phyloP scores from a whole-genome alignment of 331 rosid species.

The Malus hybrid region DNA sequence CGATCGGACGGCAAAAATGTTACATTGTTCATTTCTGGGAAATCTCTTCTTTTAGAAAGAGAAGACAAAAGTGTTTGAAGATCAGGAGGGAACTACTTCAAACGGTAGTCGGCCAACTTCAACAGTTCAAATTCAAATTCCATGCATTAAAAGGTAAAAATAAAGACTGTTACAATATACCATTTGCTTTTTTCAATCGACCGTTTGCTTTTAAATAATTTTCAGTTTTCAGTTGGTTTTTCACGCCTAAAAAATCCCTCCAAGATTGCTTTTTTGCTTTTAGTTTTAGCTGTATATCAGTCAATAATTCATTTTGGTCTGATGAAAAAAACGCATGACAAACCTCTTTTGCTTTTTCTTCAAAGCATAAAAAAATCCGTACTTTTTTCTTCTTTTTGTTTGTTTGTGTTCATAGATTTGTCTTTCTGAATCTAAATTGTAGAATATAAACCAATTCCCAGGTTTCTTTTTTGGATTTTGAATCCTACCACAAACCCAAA shows the following conservation, averaged over 20 bases:
- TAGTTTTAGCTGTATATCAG: slow-evolving; percentile 29
- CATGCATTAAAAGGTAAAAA: slow-evolving; percentile 26
- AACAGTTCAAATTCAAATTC: slow-evolving; percentile 54
- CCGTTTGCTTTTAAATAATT: slow-evolving; percentile 32
- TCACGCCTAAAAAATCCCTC: not conserved
- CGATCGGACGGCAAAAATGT: not conserved
- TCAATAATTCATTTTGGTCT: slow-evolving; percentile 29
- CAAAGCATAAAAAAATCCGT: slow-evolving; percentile 4
- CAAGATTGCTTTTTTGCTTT: slow-evolving; percentile 28
- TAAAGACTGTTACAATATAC: slow-evolving; percentile 9
- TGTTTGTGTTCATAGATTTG: slow-evolving; percentile 3
- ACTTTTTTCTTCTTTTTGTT: slow-evolving; percentile 22
- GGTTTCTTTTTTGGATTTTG: slow-evolving; percentile 10
- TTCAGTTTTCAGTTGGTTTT: slow-evolving; percentile 27
- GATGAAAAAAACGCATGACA: slow-evolving; percentile 29
- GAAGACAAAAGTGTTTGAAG: slow-evolving; percentile 4
- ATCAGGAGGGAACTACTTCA: slow-evolving; percentile 72
- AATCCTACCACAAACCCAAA: not conserved
- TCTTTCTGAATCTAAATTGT: not conserved
- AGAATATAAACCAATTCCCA: slow-evolving; percentile 9
- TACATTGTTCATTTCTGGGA: slow-evolving; percentile 3
- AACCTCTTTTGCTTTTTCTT: slow-evolving; percentile 52
- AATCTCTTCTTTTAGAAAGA: slow-evolving; percentile 26
- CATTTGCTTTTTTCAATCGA: slow-evolving; percentile 28
- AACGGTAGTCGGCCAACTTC: slow-evolving; percentile 23